phyloP scores from a whole-genome alignment of 768 basidiomycete species.

The Cystobasidium tubakii region DNA sequence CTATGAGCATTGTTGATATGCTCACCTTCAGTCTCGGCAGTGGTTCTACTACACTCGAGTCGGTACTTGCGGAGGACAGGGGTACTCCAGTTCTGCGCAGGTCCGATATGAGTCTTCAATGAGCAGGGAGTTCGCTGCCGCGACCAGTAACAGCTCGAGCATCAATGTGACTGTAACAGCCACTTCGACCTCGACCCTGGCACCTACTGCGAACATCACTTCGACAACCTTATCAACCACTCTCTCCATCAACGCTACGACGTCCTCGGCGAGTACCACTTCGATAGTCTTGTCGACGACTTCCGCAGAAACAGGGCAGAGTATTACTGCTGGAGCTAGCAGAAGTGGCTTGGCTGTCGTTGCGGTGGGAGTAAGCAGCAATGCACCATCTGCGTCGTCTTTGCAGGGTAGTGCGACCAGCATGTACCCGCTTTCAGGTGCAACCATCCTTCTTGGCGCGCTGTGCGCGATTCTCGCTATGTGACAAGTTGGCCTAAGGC shows the following conservation, averaged over 20 bases:
- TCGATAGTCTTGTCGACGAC: not conserved
- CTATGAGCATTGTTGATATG: too few relatives aligned
- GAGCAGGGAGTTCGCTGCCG: not conserved
- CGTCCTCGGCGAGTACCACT: not conserved
- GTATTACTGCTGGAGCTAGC: not conserved
- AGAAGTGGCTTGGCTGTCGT: not conserved
- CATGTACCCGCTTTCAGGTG: not conserved
- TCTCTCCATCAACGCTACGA: not conserved
- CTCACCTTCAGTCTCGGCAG: too few relatives aligned
- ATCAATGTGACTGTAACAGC: not conserved
- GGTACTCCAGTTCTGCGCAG: not conserved
- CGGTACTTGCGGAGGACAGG: slow-evolving; percentile 8
- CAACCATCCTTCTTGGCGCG: not conserved
- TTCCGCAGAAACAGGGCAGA: not conserved
- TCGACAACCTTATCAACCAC: not conserved
- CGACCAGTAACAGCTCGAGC: not conserved
- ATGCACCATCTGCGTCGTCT: not conserved
- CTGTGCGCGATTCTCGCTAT: not conserved
- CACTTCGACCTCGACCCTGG: not conserved
- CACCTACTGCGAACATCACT: not conserved
- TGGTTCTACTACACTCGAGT: slow-evolving; percentile 20
- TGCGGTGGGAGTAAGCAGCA: not conserved
- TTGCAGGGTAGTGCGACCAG: not conserved
- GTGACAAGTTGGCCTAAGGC: not conserved
- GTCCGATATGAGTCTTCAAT: slow-evolving; percentile 1